Base-by-base conservation (phyloP, 805 yeast species). In the Starmerella apicola region DNA sequence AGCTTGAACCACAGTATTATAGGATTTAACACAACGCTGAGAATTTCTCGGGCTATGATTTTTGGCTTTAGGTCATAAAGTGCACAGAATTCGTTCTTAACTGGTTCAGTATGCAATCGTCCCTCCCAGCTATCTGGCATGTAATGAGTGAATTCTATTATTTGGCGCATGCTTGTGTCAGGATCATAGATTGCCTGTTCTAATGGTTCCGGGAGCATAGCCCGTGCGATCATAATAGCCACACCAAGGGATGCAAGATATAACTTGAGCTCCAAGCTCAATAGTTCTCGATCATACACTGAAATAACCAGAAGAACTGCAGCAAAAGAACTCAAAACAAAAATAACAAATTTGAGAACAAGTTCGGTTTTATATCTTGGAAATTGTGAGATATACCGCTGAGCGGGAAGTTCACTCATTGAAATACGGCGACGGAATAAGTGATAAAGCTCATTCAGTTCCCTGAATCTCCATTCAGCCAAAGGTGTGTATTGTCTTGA, bases 381-480 rank as follows among this genome's bases (percentile, higher is more conserved):
- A 54, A 91, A 91, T 56, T 86, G 95, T 48, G 84, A 76, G 39
- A 91, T 74, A 55, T 91, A 91, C 16, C 76, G 71, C 32, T 81
- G 71, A 0, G 97, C 95, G 5, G 85, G 76, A 13, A 74, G 81
- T 23, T 75, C 71, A 37, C 95, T 82, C 44, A 82, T 61, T 34
- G 76, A 81, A 30, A 91, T 61, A 36, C 99, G 66, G 50, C 78
- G 76, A 41, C 76, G 75, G 60, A 91, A 91, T 21, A 88, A 68
- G 59, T 91, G 98, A 32, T 83, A 83, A 7, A 91, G 66, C 56
- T 91, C 99, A 59, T 91, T 91, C 56, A 81, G 83, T 53, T 91
- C 99, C 41, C 99, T 66, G 53, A 91, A 71, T 56, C 79, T 83
- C 97, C 97, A 91, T 52, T 81, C 86, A 0, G 97, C 96, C 60